These are phyloP conservation scores for Oehlia diaphana DNA, from an alignment of 192 early-diverging fungal species.

Conservation along the genomic window DNA sequence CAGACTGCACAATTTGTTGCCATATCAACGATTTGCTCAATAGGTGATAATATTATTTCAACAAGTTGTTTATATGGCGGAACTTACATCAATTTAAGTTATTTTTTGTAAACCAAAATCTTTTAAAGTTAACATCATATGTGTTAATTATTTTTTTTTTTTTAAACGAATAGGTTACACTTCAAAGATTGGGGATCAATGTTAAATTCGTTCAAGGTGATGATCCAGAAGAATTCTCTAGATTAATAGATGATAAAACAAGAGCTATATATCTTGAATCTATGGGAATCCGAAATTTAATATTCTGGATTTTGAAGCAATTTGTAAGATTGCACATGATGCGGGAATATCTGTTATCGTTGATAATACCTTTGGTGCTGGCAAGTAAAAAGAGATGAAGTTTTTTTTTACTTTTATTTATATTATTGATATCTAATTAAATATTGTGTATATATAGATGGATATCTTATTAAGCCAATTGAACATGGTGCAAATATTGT, in stretches of 20 bases:
- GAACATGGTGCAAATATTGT: slow-evolving; percentile 96
- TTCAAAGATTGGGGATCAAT: slow-evolving; percentile 57
- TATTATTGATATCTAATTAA: background rate
- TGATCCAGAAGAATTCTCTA: slow-evolving; percentile 69
- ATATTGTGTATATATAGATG: slow-evolving; percentile 35
- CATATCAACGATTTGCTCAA: slow-evolving; percentile 71
- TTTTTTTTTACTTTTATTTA: too few species aligned
- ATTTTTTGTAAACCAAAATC: background rate
- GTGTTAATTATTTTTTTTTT: background rate
- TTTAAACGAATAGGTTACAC: slow-evolving; percentile 7
- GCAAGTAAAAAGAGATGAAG: background rate
- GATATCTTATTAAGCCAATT: slow-evolving; percentile 79
- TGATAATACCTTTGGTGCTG: slow-evolving; percentile 96
- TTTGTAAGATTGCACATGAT: slow-evolving; percentile 77
- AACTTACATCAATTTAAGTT: slow-evolving; percentile 87
- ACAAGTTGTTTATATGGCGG: slow-evolving; percentile 72
- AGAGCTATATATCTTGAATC: slow-evolving; percentile 88
- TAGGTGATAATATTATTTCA: slow-evolving; percentile 89
- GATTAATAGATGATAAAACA: slow-evolving; percentile 85
- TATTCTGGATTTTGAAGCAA: slow-evolving; percentile 82
- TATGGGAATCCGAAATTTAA: slow-evolving; percentile 88
- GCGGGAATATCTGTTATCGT: too few species aligned
- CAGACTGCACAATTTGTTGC: slow-evolving; percentile 88
- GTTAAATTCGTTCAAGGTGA: slow-evolving; percentile 67
- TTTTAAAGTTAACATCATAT: too few species aligned